Conservation (phyloP, 2,329 filamentous ascomycete genomes). For the Exophiala phaeomuriformis region DNA sequence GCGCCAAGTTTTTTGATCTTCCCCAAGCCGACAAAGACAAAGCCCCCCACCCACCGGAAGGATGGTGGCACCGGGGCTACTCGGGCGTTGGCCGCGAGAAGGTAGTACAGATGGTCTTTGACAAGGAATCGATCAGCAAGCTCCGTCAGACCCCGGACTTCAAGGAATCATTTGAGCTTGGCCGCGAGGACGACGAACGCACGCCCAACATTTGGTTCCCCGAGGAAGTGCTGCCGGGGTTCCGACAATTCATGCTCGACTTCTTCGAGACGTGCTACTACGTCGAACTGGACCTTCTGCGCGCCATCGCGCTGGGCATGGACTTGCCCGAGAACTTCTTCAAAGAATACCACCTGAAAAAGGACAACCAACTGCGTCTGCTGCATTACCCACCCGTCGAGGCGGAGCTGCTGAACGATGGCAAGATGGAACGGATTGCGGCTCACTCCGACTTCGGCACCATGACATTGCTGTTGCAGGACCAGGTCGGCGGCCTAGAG, state of each 20-base stretch:
- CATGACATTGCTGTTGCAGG: slow-evolving; percentile 44
- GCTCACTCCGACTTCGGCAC: slow-evolving; percentile 41
- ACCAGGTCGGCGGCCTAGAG: slow-evolving; percentile 42
- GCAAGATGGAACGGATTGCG: slow-evolving; percentile 22
- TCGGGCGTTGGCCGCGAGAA: slow-evolving; percentile 20
- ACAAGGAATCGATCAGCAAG: slow-evolving; percentile 11
- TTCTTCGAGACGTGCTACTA: slow-evolving; percentile 40
- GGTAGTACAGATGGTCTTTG: slow-evolving; percentile 17
- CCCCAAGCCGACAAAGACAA: slow-evolving; percentile 42
- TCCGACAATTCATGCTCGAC: slow-evolving; percentile 33
- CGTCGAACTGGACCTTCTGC: slow-evolving; percentile 38
- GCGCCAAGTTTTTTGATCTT: slow-evolving; percentile 39
- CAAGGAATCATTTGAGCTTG: slow-evolving; percentile 43
- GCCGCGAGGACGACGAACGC: slow-evolving; percentile 37
- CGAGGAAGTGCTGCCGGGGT: slow-evolving; percentile 40
- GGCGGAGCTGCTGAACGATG: slow-evolving; percentile 32
- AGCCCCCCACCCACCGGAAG: slow-evolving; percentile 39
- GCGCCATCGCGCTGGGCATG: slow-evolving; percentile 38
- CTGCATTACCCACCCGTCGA: slow-evolving; percentile 45
- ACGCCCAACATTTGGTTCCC: slow-evolving; percentile 46
- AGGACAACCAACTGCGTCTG: slow-evolving; percentile 42
- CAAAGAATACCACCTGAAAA: slow-evolving; percentile 55
- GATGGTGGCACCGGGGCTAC: slow-evolving; percentile 21
- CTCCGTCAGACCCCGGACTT: slow-evolving; percentile 18
- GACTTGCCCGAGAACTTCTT: slow-evolving; percentile 35